Base-by-base conservation (phyloP, 2,329 filamentous ascomycete genomes). In the Trichoderma citrinoviride region DNA sequence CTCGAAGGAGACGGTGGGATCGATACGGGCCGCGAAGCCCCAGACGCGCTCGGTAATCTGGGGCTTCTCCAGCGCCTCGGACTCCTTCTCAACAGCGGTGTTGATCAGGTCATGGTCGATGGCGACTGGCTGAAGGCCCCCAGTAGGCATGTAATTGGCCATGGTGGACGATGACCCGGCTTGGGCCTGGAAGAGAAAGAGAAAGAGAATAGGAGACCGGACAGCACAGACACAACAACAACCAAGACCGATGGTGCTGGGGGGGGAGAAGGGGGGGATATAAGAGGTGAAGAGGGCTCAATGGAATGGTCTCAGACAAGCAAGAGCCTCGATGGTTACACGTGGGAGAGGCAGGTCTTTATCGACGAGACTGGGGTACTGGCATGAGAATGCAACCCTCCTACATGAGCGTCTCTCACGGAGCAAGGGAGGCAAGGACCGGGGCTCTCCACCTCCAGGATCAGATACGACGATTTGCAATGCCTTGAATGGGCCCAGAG, bases 311-410 rank as follows among this genome's bases (percentile, higher is more conserved):
- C n/a, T 62, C 14, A 46, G 17, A 46, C n/a, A 37, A 46, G 44
- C 25, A 25, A 50, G 21, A 33, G 21, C n/a, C 21, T 10, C 19
- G 19, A 44, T 46, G 33, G 47, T 54, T 61, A 62, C 58, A 62
- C 49, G 58, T 62, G 58, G 58, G 58, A 62, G 49, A 27, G 25
- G n/a, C 46, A 54, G 58, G 49, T 37, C 58, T 62, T 62, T 62
- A 62, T 62, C 58, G 53, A 62, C 41, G 33, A 53, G 58, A 44
- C 58, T 54, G 49, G 58, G 58, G 49, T 62, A 7, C 49, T 33
- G 58, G 58, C 44, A 27, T 62, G 25, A n/a, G 10, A 17, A 62
- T 62, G 58, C 37, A 62, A 62, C 58, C 58, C 58, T 61, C 58
- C 37, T 52, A 23, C 46, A 25, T 25, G 23, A 21, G 37, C 40